Conservation (phyloP, 1,284 basidiomycete genomes). For the Ganoderma multipileum region DNA sequence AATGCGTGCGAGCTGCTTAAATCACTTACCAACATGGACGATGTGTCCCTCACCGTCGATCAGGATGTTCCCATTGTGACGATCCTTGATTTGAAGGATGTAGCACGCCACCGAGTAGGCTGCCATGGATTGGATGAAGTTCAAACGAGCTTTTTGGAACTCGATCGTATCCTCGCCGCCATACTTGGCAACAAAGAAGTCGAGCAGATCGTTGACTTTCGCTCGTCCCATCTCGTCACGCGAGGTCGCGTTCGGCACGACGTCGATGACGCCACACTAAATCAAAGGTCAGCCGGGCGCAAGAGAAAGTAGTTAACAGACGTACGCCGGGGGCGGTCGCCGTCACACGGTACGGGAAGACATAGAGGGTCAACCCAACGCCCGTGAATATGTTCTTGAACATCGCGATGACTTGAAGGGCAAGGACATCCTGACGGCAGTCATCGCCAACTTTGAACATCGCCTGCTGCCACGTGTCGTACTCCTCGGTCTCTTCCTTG, state of each 20-base stretch:
- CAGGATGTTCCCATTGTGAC: constrained; percentile 99
- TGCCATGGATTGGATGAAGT: constrained; percentile 99
- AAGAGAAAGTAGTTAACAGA: constrained; percentile 25
- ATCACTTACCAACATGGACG: constrained; percentile 85
- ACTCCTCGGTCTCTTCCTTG: constrained; percentile 66
- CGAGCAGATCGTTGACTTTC: constrained; percentile 95
- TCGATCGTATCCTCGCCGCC: constrained; percentile 88
- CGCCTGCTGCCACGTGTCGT: constrained; percentile 96
- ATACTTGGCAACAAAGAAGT: constrained; percentile 96
- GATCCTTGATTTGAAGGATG: constrained; percentile 96
- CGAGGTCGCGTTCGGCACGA: constrained; percentile 97
- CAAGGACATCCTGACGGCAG: constrained; percentile 97
- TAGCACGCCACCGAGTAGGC: constrained; percentile 99
- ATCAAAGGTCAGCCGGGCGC: constrained; percentile 5
- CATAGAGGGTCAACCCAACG: constrained; percentile 90
- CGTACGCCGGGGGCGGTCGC: constrained; percentile 95
- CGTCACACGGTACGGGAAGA: constrained; percentile 97
- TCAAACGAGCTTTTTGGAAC: constrained; percentile 93
- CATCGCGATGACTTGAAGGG: constrained; percentile 98
- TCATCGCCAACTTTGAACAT: constrained; percentile 99
- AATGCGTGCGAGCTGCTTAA: neutral
- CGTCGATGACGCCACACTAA: constrained; percentile 98
- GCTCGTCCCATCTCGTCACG: constrained; percentile 99
- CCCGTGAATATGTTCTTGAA: constrained; percentile 97
- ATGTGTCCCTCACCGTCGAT: constrained; percentile 97